These are phyloP conservation scores for Funneliformis caledonium DNA, from an alignment of 371 early-diverging fungal genomes.

Conservation along the genomic window DNA sequence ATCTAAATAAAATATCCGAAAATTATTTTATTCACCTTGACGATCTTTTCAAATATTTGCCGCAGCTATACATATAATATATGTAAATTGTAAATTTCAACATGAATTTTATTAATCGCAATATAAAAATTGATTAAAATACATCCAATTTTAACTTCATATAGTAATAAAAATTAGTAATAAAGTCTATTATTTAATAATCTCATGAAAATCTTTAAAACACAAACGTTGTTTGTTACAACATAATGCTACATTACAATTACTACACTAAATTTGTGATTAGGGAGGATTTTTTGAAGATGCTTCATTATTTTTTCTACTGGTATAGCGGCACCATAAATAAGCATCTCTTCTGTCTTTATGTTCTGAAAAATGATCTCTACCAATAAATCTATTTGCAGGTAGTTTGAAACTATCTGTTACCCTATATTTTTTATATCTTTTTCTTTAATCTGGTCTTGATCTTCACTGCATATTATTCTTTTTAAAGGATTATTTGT, in stretches of 20 bases:
- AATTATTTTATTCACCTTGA: too few relatives aligned
- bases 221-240: too few relatives aligned
- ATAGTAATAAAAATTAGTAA: too few relatives aligned
- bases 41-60: too few relatives aligned
- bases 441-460: not conserved
- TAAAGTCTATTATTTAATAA: too few relatives aligned
- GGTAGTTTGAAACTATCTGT: slow-evolving; percentile 2
- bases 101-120: too few relatives aligned
- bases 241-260: not conserved
- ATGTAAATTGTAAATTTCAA: too few relatives aligned
- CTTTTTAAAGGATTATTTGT: not conserved
- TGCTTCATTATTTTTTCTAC: not conserved
- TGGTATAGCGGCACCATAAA: not conserved
- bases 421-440: not conserved
- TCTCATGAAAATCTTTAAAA: too few relatives aligned
- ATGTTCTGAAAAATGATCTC: not conserved
- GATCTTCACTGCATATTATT: not conserved
- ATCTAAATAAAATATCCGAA: too few relatives aligned
- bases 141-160: too few relatives aligned
- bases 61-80: too few relatives aligned
- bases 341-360: not conserved
- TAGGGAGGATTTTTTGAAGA: not conserved
- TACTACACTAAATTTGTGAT: not conserved
- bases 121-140: too few relatives aligned
- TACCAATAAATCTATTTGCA: not conserved